A percentile compares a stretch with the other conserved stretches of the same genome.
phyloP scores from a whole-genome alignment of 192 early-diverging fungal species.

The Phlyctochytrium bullatum region DNA sequence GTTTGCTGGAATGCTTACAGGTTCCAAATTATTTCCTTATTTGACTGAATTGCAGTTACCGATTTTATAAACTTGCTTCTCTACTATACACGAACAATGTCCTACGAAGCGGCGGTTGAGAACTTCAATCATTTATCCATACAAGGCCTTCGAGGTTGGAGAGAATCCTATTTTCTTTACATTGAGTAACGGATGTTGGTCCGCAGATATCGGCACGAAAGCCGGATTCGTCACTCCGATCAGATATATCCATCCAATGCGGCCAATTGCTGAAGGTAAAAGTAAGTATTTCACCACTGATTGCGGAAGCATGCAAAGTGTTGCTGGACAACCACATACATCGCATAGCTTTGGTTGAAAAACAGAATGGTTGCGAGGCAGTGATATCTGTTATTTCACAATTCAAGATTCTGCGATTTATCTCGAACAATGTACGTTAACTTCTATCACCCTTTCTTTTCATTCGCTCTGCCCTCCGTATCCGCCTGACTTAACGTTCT shows the following conservation, averaged over 20 bases:
- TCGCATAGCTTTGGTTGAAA: slow-evolving; percentile 86
- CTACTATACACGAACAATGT: slow-evolving; percentile 73
- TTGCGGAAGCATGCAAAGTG: slow-evolving; percentile 60
- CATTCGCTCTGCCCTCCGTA: background rate
- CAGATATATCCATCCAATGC: slow-evolving; percentile 80
- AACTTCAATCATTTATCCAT: slow-evolving; percentile 84
- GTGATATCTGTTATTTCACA: slow-evolving; percentile 90
- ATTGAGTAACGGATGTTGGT: background rate
- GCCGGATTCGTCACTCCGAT: slow-evolving; percentile 56
- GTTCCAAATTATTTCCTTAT: slow-evolving; percentile 11
- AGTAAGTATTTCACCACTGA: background rate
- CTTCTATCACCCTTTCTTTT: background rate
- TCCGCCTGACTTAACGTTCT: background rate
- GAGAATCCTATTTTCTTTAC: slow-evolving; percentile 10
- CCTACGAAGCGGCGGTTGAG: slow-evolving; percentile 75
- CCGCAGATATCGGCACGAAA: slow-evolving; percentile 58
- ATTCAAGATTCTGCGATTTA: slow-evolving; percentile 82
- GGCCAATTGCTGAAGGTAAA: slow-evolving; percentile 74
- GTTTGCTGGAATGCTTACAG: slow-evolving; percentile 93
- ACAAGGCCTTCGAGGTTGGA: slow-evolving; percentile 63
- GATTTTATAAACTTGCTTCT: slow-evolving; percentile 94
- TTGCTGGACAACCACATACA: slow-evolving; percentile 81
- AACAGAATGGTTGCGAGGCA: slow-evolving; percentile 68
- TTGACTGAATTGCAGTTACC: slow-evolving; percentile 55
- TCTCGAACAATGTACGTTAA: slow-evolving; percentile 73